phyloP scores from a whole-genome alignment of 2,329 filamentous ascomycete species.

The Epichloe sp. region DNA sequence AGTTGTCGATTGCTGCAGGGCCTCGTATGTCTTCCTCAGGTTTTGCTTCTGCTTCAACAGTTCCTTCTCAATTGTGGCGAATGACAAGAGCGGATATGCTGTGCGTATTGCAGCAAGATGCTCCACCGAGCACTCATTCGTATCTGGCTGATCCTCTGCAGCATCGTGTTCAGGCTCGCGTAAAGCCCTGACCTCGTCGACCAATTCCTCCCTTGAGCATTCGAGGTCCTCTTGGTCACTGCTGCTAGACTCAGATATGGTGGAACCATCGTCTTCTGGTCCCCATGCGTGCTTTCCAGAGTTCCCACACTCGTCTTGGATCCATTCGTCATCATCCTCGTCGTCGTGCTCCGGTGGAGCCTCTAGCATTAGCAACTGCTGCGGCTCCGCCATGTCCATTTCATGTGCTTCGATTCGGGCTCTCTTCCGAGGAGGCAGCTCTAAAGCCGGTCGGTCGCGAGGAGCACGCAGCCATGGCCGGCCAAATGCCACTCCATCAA shows the following conservation, averaged over 20 bases:
- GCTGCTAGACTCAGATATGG: neutral
- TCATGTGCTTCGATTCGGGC: conserved; percentile 34
- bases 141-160: neutral
- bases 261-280: neutral
- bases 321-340: conserved; percentile 17
- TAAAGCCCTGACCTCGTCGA: conserved; percentile 1
- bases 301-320: conserved; percentile 3
- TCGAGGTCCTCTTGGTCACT: conserved; percentile 7
- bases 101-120: conserved; percentile 22
- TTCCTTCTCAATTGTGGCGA: conserved; percentile 22
- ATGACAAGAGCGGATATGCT: conserved; percentile 30
- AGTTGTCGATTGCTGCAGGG: conserved; percentile 20
- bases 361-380: conserved; percentile 20
- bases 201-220: neutral
- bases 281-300: neutral
- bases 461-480: conserved; percentile 50
- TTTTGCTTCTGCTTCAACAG: conserved; percentile 22
- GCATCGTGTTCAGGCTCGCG: neutral
- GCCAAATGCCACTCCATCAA: conserved; percentile 79
- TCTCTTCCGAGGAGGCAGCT: conserved; percentile 63
- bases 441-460: conserved; percentile 49
- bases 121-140: conserved; percentile 15
- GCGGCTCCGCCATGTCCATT: conserved; percentile 15
- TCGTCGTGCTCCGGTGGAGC: conserved; percentile 18
- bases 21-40: conserved; percentile 24